Conservation (phyloP, 2,329 filamentous ascomycete genomes). For the Talaromyces sp. region DNA sequence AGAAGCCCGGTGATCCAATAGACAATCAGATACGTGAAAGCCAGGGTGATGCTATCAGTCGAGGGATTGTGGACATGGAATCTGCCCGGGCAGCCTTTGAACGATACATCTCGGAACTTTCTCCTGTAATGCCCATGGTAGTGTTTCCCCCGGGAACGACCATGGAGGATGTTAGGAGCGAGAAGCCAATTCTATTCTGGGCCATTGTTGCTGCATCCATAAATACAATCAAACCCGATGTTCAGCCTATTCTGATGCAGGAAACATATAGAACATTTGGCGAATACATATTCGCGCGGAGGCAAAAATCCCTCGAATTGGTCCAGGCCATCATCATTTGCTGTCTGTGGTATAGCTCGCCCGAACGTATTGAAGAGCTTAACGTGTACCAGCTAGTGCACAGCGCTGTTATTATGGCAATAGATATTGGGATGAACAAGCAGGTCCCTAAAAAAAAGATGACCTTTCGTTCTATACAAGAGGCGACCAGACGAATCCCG, state of each 20-base stretch:
- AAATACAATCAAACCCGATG: not conserved
- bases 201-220: not conserved
- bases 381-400: conserved; percentile 2
- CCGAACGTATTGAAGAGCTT: not conserved
- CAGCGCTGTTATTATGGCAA: not conserved
- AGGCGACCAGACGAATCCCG: not conserved
- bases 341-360: not conserved
- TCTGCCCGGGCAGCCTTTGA: not conserved
- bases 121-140: not conserved
- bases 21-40: not conserved
- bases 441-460: not conserved
- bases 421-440: not conserved
- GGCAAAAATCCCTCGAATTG: not conserved
- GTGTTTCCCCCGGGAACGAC: not conserved
- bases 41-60: not conserved
- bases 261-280: not conserved
- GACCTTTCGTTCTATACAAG: not conserved
- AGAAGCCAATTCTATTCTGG: not conserved
- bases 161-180: not conserved
- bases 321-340: not conserved
- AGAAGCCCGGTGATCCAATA: not conserved
- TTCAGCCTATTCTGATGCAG: not conserved
- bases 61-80: not conserved
- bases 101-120: not conserved
- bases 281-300: not conserved